phyloP scores from a whole-genome alignment of 306 rosid species.

The Gillenia trifoliata region DNA sequence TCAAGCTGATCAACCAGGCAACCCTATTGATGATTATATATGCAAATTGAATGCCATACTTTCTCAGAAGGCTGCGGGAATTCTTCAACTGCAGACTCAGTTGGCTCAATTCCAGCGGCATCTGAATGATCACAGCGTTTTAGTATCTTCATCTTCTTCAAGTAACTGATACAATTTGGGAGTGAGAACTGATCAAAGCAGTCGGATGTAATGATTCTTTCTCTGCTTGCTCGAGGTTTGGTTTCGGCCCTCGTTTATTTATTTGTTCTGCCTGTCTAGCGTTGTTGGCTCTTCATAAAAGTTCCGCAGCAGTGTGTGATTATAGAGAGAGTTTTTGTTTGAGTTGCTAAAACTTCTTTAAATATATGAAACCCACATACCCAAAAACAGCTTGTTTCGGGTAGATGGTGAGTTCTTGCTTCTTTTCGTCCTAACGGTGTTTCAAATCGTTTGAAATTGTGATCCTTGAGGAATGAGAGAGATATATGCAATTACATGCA shows the following conservation, averaged over 20 bases:
- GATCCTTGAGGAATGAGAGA: background rate
- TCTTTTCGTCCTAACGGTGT: background rate
- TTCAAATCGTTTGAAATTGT: background rate
- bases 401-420: slow-evolving; percentile 1
- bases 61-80: slow-evolving; percentile 77
- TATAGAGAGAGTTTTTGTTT: background rate
- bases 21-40: slow-evolving; percentile 67
- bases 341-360: background rate
- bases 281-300: background rate
- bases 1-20: slow-evolving; percentile 85
- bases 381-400: slow-evolving; percentile 7
- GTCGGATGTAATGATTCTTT: background rate
- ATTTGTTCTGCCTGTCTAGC: background rate
- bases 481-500: slow-evolving; percentile 5
- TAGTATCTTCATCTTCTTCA: slow-evolving; percentile 52
- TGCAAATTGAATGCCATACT: slow-evolving; percentile 67
- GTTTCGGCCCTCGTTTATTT: background rate
- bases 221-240: background rate
- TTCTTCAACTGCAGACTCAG: slow-evolving; percentile 73
- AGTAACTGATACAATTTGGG: slow-evolving; percentile 33
- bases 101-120: slow-evolving; percentile 76
- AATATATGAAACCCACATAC: background rate
- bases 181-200: slow-evolving; percentile 20
- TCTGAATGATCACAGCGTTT: slow-evolving; percentile 63
- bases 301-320: background rate